These are phyloP conservation scores for Bauhinia variegata DNA, from an alignment of 306 rosid genomes.

Conservation along the genomic window DNA sequence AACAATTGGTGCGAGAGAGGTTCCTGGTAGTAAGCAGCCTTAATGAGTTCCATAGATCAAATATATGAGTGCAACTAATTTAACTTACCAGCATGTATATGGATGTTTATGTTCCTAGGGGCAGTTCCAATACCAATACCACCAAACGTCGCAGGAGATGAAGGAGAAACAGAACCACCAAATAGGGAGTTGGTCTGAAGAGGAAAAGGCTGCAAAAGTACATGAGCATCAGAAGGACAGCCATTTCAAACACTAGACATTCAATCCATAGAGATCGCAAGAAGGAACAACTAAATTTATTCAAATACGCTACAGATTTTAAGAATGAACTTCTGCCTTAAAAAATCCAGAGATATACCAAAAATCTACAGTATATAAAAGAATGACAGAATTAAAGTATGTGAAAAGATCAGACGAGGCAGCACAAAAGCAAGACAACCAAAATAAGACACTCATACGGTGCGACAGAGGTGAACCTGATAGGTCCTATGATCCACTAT, in stretches of 20 bases:
- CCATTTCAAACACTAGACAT: constrained; percentile 21
- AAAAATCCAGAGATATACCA: not conserved
- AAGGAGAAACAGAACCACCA: constrained; percentile 67
- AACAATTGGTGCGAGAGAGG: constrained; percentile 62
- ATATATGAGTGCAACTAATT: constrained; percentile 14
- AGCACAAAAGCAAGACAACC: not conserved
- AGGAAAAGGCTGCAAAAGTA: constrained; percentile 82
- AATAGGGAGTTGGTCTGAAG: constrained; percentile 80
- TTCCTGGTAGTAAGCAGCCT: constrained; percentile 46
- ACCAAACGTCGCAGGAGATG: constrained; percentile 67
- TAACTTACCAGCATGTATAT: constrained; percentile 89
- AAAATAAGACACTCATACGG: not conserved
- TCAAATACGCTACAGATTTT: constrained; percentile 16
- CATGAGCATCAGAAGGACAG: constrained; percentile 24
- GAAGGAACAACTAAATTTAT: not conserved
- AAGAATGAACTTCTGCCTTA: constrained; percentile 8
- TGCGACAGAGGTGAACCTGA: not conserved
- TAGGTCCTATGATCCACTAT: not conserved
- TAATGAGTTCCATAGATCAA: constrained; percentile 20
- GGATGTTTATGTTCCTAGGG: constrained; percentile 91
- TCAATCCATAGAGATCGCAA: constrained; percentile 10
- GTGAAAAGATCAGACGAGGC: not conserved
- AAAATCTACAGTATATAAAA: not conserved
- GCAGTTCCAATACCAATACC: constrained; percentile 79
- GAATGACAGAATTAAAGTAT: not conserved